Percentiles rank a stretch among this genome's conserved stretches.
Evolutionary conservation across 495 filamentous ascomycete species (phyloP).

Genomic region (Neurospora africana): DNA sequence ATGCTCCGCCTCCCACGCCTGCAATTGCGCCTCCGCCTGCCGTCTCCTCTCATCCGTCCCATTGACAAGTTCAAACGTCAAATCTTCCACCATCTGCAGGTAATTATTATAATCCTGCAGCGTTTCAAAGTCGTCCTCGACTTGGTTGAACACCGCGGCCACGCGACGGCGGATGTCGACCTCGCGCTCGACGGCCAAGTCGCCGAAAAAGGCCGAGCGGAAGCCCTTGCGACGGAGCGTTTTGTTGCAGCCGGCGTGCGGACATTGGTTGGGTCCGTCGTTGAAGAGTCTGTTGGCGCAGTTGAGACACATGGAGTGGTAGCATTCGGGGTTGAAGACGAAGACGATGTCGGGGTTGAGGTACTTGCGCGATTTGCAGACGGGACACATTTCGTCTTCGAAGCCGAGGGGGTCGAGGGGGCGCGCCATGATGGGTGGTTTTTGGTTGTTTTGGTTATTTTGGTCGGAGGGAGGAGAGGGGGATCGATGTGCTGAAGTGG

Average conservation of each 20-base stretch:
- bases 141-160: constrained; percentile 72
- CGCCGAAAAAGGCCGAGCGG: constrained; percentile 78
- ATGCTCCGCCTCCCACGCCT: constrained; percentile 58
- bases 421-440: constrained; percentile 1
- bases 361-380: constrained; percentile 93
- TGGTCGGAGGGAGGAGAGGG: not conserved
- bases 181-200: constrained; percentile 84
- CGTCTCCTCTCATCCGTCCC: constrained; percentile 55
- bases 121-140: constrained; percentile 80
- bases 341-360: constrained; percentile 89
- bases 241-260: constrained; percentile 72
- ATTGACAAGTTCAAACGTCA: constrained; percentile 77
- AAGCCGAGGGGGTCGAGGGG: constrained; percentile 14
- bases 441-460: constrained; percentile 25
- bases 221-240: constrained; percentile 80
- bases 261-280: constrained; percentile 79
- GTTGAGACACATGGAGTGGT: constrained; percentile 94
- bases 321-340: constrained; percentile 95
- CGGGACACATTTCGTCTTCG: constrained; percentile 72
- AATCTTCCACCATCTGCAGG: constrained; percentile 81
- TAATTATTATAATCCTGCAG: constrained; percentile 84
- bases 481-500: not conserved
- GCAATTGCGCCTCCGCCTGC: constrained; percentile 54
- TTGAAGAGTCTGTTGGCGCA: constrained; percentile 94
- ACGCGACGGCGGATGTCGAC: constrained; percentile 83